Percentiles rank a stretch among this genome's conserved stretches.
phyloP scores from a whole-genome alignment of 768 basidiomycete genomes.

The Agrocybe pediades region DNA sequence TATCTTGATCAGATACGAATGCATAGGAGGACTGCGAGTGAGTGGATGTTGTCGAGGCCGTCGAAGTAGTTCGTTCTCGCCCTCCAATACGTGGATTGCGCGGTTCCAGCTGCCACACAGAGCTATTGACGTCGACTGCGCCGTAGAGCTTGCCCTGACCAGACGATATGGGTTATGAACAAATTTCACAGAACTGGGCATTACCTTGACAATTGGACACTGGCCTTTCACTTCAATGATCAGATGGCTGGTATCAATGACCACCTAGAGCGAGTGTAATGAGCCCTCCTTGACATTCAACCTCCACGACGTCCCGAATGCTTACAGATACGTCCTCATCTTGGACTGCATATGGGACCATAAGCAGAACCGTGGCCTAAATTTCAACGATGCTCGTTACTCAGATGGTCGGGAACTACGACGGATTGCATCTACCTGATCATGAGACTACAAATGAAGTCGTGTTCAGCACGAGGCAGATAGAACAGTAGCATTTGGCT shows the following conservation, averaged over 20 bases:
- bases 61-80: conserved; percentile 76
- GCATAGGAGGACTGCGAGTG: conserved; percentile 84
- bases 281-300: background rate
- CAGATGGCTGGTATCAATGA: conserved; percentile 70
- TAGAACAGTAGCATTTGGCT: conserved; percentile 20
- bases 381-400: conserved; percentile 16
- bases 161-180: background rate
- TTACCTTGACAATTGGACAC: conserved; percentile 72
- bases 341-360: conserved; percentile 70
- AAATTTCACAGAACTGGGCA: background rate
- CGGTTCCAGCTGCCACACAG: conserved; percentile 83
- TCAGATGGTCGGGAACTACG: background rate
- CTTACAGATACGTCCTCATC: conserved; percentile 73
- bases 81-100: conserved; percentile 51
- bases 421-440: conserved; percentile 60
- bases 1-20: conserved; percentile 80
- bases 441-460: conserved; percentile 65
- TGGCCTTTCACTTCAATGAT: conserved; percentile 75
- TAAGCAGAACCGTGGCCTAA: conserved; percentile 76
- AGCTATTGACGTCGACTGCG: conserved; percentile 62
- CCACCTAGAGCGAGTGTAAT: conserved; percentile 50
- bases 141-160: conserved; percentile 74
- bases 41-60: conserved; percentile 74
- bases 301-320: conserved; percentile 10
- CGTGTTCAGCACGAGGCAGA: conserved; percentile 15